These are phyloP conservation scores for Rhynchosporium secalis DNA, from an alignment of 2,329 filamentous ascomycete genomes.

Conservation along the genomic window DNA sequence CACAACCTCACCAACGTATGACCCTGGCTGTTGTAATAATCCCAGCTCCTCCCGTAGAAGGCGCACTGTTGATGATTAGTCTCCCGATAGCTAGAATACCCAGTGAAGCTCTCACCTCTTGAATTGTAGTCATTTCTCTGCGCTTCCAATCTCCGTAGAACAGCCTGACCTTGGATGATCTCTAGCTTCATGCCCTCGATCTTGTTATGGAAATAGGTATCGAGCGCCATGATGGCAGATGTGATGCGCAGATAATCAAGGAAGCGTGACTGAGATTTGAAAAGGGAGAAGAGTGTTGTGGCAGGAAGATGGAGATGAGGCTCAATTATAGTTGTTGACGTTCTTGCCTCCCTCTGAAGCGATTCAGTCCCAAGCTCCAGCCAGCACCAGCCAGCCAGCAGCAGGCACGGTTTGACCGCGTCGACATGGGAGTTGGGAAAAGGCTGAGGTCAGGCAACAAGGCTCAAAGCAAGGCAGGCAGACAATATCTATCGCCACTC, in stretches of 20 bases:
- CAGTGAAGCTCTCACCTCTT: slow-evolving; percentile 48
- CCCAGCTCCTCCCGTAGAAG: slow-evolving; percentile 94
- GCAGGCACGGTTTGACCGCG: slow-evolving; percentile 15
- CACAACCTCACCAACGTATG: slow-evolving; percentile 98
- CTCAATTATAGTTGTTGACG: slow-evolving; percentile 13
- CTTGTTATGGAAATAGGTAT: slow-evolving; percentile 99
- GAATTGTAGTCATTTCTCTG: slow-evolving; percentile 99
- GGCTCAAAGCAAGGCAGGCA: neutral
- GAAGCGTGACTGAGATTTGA: neutral
- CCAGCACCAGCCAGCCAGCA: neutral
- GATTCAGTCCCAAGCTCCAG: slow-evolving; percentile 8
- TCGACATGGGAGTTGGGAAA: neutral
- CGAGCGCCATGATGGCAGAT: slow-evolving; percentile 81
- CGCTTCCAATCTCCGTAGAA: slow-evolving; percentile 90
- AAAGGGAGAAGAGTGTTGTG: slow-evolving; percentile 12
- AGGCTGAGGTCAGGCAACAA: slow-evolving; percentile 11
- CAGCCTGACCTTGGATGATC: slow-evolving; percentile 98
- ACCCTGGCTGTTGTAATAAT: slow-evolving; percentile 92
- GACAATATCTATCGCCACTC: too few relatives aligned
- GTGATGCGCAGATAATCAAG: slow-evolving; percentile 17
- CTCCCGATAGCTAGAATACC: neutral
- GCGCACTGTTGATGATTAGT: slow-evolving; percentile 58
- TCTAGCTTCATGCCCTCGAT: slow-evolving; percentile 99
- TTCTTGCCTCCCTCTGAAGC: slow-evolving; percentile 14
- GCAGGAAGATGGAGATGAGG: slow-evolving; percentile 14